phyloP scores from a whole-genome alignment of 78 protist species.

The Dictyostelium intermedium region DNA sequence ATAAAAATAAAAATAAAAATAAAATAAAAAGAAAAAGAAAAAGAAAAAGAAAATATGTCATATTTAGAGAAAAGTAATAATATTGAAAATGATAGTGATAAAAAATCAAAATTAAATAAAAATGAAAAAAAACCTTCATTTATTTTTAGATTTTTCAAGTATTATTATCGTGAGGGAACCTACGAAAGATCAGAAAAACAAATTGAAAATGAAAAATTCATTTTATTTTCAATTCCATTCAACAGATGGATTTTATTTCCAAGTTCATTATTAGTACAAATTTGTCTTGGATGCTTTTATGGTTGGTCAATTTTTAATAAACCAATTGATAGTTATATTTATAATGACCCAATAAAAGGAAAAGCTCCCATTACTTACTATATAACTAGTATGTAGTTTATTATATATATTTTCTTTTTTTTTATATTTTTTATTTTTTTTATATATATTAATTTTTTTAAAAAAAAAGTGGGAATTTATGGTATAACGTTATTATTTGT shows the following conservation, averaged over 20 bases:
- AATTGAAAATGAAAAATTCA: constrained; percentile 19
- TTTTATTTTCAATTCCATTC: background rate
- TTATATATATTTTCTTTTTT: background rate
- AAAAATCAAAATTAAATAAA: background rate
- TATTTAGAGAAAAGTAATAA: background rate
- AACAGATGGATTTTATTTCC: constrained; percentile 33
- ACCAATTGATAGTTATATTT: constrained; percentile 1
- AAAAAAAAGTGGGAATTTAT: constrained; percentile 21
- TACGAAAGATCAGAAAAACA: background rate
- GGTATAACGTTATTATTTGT: constrained; percentile 23
- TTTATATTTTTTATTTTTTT: background rate
- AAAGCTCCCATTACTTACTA: constrained; percentile 51
- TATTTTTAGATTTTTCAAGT: background rate
- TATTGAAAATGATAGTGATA: background rate
- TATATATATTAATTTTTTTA: background rate
- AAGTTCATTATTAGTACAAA: background rate
- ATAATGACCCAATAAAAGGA: background rate
- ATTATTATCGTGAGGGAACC: background rate
- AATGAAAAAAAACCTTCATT: background rate
- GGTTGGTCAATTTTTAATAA: constrained; percentile 46
- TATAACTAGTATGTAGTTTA: constrained; percentile 26
- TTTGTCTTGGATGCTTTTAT: constrained; percentile 36
- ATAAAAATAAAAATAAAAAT: too few species aligned
- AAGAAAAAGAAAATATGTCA: background rate
- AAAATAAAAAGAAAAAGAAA: too few species aligned